Conservation (phyloP, 345 rosid genomes). For the Euphorbia pulcherrima region DNA sequence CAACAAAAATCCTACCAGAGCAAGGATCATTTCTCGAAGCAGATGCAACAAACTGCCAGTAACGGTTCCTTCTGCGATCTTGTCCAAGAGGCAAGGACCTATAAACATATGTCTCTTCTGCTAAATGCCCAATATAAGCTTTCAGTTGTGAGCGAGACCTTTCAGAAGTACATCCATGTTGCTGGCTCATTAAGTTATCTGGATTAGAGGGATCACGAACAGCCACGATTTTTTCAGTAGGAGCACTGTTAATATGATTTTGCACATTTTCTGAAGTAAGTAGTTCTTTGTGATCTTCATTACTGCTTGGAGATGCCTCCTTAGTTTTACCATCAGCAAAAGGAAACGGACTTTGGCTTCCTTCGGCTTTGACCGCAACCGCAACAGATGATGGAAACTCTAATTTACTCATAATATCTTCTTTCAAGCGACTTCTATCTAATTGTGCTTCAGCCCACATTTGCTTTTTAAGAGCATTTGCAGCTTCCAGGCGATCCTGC, state of each 20-base stretch:
- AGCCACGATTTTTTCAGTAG: constrained; percentile 39
- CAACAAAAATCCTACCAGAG: constrained; percentile 86
- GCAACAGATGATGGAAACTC: constrained; percentile 47
- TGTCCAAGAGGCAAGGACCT: constrained; percentile 98
- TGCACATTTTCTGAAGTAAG: constrained; percentile 41
- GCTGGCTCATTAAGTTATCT: constrained; percentile 53
- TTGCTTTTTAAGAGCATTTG: constrained; percentile 94
- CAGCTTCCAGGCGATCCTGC: constrained; percentile 98
- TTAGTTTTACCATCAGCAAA: constrained; percentile 29
- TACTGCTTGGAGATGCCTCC: constrained; percentile 52
- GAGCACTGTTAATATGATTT: constrained; percentile 38
- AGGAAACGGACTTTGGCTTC: constrained; percentile 47
- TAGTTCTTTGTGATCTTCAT: constrained; percentile 50
- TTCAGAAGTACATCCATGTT: constrained; percentile 70
- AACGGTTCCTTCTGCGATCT: constrained; percentile 93
- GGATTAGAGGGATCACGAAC: constrained; percentile 49
- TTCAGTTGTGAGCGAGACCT: constrained; percentile 81
- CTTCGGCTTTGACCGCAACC: constrained; percentile 49
- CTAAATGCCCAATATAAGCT: constrained; percentile 78
- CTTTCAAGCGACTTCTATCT: constrained; percentile 82
- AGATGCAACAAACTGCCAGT: constrained; percentile 93
- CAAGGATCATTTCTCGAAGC: constrained; percentile 85
- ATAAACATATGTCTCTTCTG: constrained; percentile 90
- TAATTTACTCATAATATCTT: constrained; percentile 49
- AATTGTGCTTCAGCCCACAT: constrained; percentile 98